Evolutionary conservation across 2,329 filamentous ascomycete genomes (phyloP).

Genomic region (Didymella arachidicola): DNA sequence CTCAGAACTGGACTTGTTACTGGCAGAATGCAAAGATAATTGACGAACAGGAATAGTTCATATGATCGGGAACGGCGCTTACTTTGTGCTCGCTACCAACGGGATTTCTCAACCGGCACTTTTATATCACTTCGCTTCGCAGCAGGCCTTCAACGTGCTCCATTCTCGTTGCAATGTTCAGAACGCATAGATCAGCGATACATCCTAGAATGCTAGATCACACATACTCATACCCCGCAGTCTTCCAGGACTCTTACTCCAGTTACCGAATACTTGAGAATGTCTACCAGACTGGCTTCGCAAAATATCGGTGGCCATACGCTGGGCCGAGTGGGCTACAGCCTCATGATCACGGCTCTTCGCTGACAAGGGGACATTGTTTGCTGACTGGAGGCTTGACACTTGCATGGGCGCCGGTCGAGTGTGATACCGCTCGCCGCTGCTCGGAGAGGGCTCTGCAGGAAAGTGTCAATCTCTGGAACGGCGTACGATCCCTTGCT

Average conservation of each 20-base stretch:
- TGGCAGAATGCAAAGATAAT: not conserved
- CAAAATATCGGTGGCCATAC: not conserved
- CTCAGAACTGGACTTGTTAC: not conserved
- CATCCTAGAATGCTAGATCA: not conserved
- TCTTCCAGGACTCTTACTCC: not conserved
- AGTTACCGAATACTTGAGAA: not conserved
- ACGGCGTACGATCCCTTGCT: not conserved
- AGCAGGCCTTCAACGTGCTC: not conserved
- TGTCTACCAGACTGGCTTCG: not conserved
- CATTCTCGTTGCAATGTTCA: not conserved
- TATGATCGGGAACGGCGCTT: conserved; percentile 3
- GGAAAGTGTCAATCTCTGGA: conserved; percentile 3
- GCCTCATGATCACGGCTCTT: not conserved
- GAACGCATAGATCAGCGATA: not conserved
- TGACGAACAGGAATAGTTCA: not conserved
- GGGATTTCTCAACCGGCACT: not conserved
- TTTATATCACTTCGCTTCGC: not conserved
- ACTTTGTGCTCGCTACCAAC: not conserved
- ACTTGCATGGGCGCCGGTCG: not conserved
- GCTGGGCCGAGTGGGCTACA: not conserved
- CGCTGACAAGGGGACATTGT: not conserved
- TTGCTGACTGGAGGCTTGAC: not conserved
- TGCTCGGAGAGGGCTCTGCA: conserved; percentile 1
- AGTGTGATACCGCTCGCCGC: not conserved
- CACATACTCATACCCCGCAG: not conserved